Conservation (phyloP, 495 filamentous ascomycete genomes). For the Paragyromitra xinjiangensis region DNA sequence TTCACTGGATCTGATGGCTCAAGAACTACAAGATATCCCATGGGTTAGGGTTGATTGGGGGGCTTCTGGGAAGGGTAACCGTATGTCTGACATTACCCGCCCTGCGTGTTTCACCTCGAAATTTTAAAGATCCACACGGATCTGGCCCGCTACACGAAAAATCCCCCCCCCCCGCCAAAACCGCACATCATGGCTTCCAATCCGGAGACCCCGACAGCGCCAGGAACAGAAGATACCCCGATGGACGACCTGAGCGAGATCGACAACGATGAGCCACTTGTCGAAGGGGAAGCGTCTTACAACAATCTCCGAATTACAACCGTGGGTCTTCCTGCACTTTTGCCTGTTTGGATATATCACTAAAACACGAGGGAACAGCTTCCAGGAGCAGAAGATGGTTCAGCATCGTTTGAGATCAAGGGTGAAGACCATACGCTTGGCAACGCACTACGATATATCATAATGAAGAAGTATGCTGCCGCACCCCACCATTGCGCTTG, state of each 20-base stretch:
- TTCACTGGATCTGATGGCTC: background rate
- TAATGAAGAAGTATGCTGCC: conserved; percentile 91
- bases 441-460: conserved; percentile 90
- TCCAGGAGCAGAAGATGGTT: conserved; percentile 61
- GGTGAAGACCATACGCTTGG: conserved; percentile 94
- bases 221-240: conserved; percentile 34
- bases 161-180: background rate
- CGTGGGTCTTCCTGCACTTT: conserved; percentile 24
- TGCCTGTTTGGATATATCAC: conserved; percentile 8
- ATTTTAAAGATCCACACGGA: conserved; percentile 25
- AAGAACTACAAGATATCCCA: background rate
- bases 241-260: conserved; percentile 50
- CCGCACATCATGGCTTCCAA: conserved; percentile 29
- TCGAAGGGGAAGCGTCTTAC: conserved; percentile 38
- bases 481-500: conserved; percentile 8
- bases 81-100: conserved; percentile 32
- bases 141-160: conserved; percentile 17
- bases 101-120: conserved; percentile 36
- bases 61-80: conserved; percentile 39
- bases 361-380: conserved; percentile 57
- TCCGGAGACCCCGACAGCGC: conserved; percentile 12
- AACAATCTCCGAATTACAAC: conserved; percentile 46
- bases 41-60: conserved; percentile 30
- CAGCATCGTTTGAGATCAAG: conserved; percentile 84
- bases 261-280: conserved; percentile 40